Percentiles rank a stretch among this genome's conserved stretches.
Conservation (phyloP, 305 asterid species). For the Fraxinus velutina region DNA sequence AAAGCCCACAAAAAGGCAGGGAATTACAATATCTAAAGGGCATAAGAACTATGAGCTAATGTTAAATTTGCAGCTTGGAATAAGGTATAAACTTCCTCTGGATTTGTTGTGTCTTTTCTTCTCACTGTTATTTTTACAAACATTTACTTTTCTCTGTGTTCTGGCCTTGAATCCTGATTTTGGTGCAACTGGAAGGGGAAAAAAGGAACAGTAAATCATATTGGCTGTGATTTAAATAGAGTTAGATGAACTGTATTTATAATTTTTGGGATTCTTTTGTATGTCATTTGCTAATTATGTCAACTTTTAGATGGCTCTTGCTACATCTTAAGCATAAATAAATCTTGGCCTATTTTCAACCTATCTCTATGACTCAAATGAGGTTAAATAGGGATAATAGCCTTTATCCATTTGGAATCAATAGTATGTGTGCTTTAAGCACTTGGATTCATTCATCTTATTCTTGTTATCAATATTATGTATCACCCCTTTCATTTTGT, state of each 20-base stretch:
- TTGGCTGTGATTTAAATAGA: background rate
- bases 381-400: background rate
- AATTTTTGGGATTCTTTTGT: background rate
- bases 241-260: background rate
- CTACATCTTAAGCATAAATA: background rate
- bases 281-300: background rate
- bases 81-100: slow-evolving; percentile 51
- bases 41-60: slow-evolving; percentile 83
- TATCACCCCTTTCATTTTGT: background rate
- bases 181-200: background rate
- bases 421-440: background rate
- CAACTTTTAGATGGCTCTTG: background rate
- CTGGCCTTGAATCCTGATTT: background rate
- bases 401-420: background rate
- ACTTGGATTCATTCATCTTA: background rate
- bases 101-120: background rate
- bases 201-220: background rate
- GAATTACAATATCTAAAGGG: slow-evolving; percentile 65
- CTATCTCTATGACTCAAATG: background rate
- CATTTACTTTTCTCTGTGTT: background rate
- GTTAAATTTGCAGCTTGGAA: slow-evolving; percentile 93
- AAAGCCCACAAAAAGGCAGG: slow-evolving; percentile 57
- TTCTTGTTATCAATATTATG: background rate
- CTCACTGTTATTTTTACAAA: background rate
- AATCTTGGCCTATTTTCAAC: background rate